These are phyloP conservation scores for Eremochloa ophiuroides DNA, from an alignment of 176 grass and related monocot species.

Conservation along the genomic window DNA sequence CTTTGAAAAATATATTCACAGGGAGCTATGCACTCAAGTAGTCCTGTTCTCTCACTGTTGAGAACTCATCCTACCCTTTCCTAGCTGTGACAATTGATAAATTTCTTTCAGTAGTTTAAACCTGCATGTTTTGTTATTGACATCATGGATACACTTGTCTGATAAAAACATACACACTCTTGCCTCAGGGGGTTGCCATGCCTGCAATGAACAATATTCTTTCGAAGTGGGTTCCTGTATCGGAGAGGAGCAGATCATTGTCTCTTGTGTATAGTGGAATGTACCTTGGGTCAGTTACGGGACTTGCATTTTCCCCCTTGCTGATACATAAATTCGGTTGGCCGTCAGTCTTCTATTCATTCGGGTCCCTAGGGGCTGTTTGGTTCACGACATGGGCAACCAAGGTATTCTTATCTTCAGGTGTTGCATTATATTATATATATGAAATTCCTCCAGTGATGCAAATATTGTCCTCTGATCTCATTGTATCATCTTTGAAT, in stretches of 20 bases:
- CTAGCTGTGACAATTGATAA: not conserved
- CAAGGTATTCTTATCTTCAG: slow-evolving; percentile 49
- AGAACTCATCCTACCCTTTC: not conserved
- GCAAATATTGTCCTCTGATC: slow-evolving; percentile 16
- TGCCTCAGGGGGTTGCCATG: slow-evolving; percentile 87
- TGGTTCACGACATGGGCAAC: slow-evolving; percentile 67
- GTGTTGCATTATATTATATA: not conserved
- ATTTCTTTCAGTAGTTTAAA: not conserved
- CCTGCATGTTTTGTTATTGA: not conserved
- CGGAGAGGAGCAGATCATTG: slow-evolving; percentile 88
- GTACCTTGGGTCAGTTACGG: slow-evolving; percentile 94
- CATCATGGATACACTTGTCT: not conserved
- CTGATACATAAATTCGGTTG: slow-evolving; percentile 84
- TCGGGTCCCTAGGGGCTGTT: slow-evolving; percentile 74
- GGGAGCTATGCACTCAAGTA: not conserved
- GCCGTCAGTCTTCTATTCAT: slow-evolving; percentile 96
- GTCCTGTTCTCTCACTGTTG: not conserved
- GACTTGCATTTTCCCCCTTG: slow-evolving; percentile 89
- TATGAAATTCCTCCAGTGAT: not conserved
- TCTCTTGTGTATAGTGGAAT: slow-evolving; percentile 94
- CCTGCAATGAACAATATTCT: slow-evolving; percentile 98
- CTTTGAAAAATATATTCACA: not conserved
- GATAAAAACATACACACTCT: slow-evolving; percentile 18
- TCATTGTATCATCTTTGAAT: slow-evolving; percentile 3
- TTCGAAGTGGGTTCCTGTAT: slow-evolving; percentile 89